Conservation (phyloP, 208 protist species). For the Naegleria fowleri region DNA sequence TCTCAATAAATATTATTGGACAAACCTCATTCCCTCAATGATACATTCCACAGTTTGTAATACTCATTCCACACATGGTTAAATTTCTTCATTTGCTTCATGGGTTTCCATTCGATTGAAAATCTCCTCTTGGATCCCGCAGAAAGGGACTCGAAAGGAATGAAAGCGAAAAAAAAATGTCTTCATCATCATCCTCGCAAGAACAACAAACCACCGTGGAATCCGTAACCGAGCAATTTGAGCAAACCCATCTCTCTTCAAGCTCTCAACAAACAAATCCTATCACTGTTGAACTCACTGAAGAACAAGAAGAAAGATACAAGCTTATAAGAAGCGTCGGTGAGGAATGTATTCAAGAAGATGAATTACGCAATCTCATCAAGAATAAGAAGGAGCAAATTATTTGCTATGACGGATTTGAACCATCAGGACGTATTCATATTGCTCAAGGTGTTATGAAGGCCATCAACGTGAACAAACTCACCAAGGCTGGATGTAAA, state of each 20-base stretch:
- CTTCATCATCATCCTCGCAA: not conserved
- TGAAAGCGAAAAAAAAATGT: too few species aligned
- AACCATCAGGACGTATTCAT: constrained; percentile 98
- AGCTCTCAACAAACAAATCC: not conserved
- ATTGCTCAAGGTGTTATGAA: constrained; percentile 99
- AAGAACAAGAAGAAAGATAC: constrained; percentile 43
- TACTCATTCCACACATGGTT: too few species aligned
- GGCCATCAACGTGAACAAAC: constrained; percentile 98
- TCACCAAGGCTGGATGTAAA: constrained; percentile 83
- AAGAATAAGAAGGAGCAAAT: constrained; percentile 75
- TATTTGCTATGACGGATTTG: constrained; percentile 97
- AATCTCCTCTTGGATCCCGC: too few species aligned
- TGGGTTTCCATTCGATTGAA: too few species aligned
- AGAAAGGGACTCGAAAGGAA: too few species aligned
- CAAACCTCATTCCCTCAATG: too few species aligned
- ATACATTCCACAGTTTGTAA: too few species aligned
- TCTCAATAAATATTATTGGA: too few species aligned
- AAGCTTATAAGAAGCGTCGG: constrained; percentile 75
- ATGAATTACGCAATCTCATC: constrained; percentile 80
- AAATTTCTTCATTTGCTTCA: too few species aligned
- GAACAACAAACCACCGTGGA: not conserved
- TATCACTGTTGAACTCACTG: not conserved
- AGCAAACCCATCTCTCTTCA: not conserved
- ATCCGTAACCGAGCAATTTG: not conserved
- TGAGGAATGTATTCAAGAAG: constrained; percentile 87